A percentile compares a stretch with the other conserved stretches of the same genome.
Conservation (phyloP, 2,329 filamentous ascomycete species). For the Talaromyces sp. region DNA sequence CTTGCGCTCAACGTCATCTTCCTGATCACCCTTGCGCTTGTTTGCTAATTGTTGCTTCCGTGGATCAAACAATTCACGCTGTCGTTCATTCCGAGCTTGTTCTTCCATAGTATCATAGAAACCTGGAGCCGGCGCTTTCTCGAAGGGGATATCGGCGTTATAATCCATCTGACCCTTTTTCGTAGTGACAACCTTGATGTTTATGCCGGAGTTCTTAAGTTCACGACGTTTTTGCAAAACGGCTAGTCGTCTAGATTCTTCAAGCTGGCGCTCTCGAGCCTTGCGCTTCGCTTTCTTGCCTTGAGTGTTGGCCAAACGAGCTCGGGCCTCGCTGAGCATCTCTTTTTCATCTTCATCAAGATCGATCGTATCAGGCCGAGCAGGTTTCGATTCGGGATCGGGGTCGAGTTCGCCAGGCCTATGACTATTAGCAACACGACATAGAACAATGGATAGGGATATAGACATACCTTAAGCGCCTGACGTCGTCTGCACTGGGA, state of each 20-base stretch:
- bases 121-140: constrained; percentile 79
- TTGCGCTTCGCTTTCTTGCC: constrained; percentile 99
- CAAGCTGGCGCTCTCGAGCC: constrained; percentile 88
- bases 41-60: constrained; percentile 84
- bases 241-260: constrained; percentile 85
- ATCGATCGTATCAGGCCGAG: constrained; percentile 92
- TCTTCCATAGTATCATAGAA: constrained; percentile 95
- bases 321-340: constrained; percentile 96
- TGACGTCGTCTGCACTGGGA: constrained; percentile 86
- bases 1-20: constrained; percentile 76
- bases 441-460: constrained; percentile 7
- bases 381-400: constrained; percentile 95
- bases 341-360: constrained; percentile 99
- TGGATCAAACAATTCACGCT: constrained; percentile 82
- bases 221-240: constrained; percentile 92
- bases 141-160: constrained; percentile 97
- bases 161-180: constrained; percentile 99
- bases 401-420: constrained; percentile 88
- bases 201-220: constrained; percentile 95
- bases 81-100: constrained; percentile 70
- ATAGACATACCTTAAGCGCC: constrained; percentile 59
- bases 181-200: constrained; percentile 86
- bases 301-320: constrained; percentile 93
- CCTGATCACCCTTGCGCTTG: constrained; percentile 87
- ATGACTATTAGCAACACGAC: constrained; percentile 16